Conservation (phyloP, 2,329 filamentous ascomycete species). For the Beauveria medogensis region DNA sequence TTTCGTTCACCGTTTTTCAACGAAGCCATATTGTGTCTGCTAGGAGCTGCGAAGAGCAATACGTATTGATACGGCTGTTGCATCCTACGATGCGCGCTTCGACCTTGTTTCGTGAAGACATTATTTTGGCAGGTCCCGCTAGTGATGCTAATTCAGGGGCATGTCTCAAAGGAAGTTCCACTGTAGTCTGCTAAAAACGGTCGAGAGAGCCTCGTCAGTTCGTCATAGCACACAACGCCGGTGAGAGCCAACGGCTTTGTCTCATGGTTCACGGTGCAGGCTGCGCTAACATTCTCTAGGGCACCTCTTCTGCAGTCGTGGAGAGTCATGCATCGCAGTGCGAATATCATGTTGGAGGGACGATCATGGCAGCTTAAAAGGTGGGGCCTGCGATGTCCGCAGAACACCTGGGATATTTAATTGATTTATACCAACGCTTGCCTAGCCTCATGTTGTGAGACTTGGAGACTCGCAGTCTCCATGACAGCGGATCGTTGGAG, state of each 20-base stretch:
- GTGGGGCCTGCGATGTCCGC: not conserved
- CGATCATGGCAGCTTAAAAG: conserved; percentile 1
- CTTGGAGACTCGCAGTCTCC: not conserved
- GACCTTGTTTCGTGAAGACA: not conserved
- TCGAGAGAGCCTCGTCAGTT: not conserved
- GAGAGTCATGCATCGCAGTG: not conserved
- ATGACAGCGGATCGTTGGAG: not conserved
- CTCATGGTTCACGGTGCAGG: not conserved
- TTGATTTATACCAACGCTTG: not conserved
- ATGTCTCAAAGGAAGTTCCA: not conserved
- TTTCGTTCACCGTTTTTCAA: no score
- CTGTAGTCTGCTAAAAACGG: not conserved
- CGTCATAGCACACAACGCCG: not conserved
- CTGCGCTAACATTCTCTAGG: not conserved
- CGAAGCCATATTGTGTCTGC: not conserved
- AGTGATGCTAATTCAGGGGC: not conserved
- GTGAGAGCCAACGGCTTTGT: not conserved
- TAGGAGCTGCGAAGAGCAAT: not conserved
- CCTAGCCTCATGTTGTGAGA: not conserved
- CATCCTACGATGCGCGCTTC: not conserved
- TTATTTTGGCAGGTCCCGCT: not conserved
- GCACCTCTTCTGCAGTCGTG: not conserved
- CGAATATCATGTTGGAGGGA: not conserved
- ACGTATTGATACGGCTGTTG: not conserved
- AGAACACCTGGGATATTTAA: not conserved